phyloP scores from a whole-genome alignment of 2,329 filamentous ascomycete species.

The Penicillium hesseltinei region DNA sequence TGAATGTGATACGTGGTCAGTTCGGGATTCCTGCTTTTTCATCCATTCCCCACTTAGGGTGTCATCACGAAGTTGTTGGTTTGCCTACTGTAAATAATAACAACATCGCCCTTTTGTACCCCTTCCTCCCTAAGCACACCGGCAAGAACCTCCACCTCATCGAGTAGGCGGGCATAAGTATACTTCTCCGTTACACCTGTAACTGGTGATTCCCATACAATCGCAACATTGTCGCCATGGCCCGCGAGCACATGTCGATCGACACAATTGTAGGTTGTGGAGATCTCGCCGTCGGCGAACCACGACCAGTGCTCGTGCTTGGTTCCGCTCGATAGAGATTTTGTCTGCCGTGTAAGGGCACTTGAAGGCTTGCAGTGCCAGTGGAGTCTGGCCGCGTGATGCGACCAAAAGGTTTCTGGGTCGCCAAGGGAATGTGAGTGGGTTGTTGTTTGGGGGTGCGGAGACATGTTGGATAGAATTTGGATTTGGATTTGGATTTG shows the following conservation, averaged over 20 bases:
- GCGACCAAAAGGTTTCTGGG: slow-evolving; percentile 71
- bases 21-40: neutral
- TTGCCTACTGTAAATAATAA: slow-evolving; percentile 77
- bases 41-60: neutral
- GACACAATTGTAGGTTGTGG: slow-evolving; percentile 87
- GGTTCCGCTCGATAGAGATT: slow-evolving; percentile 59
- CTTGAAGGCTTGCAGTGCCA: slow-evolving; percentile 76
- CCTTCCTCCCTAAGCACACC: slow-evolving; percentile 80
- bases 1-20: slow-evolving; percentile 31
- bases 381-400: slow-evolving; percentile 70
- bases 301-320: slow-evolving; percentile 78
- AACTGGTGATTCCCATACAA: slow-evolving; percentile 86
- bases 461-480: slow-evolving; percentile 13
- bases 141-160: slow-evolving; percentile 77
- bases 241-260: slow-evolving; percentile 83
- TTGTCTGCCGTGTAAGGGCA: slow-evolving; percentile 60
- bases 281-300: slow-evolving; percentile 87
- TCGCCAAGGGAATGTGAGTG: slow-evolving; percentile 60
- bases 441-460: slow-evolving; percentile 50
- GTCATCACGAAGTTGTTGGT: neutral
- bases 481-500: neutral
- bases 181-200: slow-evolving; percentile 68
- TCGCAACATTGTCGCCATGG: slow-evolving; percentile 69
- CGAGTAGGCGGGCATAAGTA: slow-evolving; percentile 72
- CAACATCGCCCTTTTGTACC: slow-evolving; percentile 78